Percentiles rank a stretch among this genome's conserved stretches.
Evolutionary conservation across 495 filamentous ascomycete genomes (phyloP).

Genomic region (Aspergillus kassunensis): DNA sequence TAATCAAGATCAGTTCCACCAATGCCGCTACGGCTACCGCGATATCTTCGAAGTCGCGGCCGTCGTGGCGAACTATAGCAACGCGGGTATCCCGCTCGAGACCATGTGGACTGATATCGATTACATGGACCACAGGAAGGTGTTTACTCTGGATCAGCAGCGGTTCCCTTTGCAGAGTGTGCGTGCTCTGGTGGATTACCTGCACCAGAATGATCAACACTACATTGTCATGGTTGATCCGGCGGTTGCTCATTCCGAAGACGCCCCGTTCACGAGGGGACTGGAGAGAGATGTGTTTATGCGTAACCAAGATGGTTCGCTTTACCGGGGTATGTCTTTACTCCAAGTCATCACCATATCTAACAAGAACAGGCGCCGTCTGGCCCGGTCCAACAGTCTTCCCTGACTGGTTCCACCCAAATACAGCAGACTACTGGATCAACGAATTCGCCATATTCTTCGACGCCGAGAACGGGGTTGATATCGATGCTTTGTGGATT

Average conservation of each 20-base stretch:
- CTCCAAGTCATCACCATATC: not conserved
- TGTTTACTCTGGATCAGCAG: constrained; percentile 72
- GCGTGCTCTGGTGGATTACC: constrained; percentile 61
- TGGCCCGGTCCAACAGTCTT: constrained; percentile 80
- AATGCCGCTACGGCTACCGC: constrained; percentile 76
- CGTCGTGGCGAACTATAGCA: constrained; percentile 73
- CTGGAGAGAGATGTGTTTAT: constrained; percentile 60
- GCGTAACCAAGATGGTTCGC: constrained; percentile 55
- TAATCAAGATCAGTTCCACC: constrained; percentile 52
- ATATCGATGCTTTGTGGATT: constrained; percentile 86
- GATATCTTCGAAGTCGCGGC: constrained; percentile 77
- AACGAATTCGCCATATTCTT: constrained; percentile 70
- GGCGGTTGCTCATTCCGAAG: constrained; percentile 55
- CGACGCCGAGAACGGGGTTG: constrained; percentile 56
- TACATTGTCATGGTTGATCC: constrained; percentile 89
- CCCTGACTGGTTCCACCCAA: constrained; percentile 78
- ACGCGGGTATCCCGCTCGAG: constrained; percentile 73
- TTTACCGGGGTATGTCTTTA: constrained; percentile 56
- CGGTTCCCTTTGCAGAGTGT: constrained; percentile 65
- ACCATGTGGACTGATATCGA: constrained; percentile 89
- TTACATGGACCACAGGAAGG: constrained; percentile 64
- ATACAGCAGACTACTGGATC: constrained; percentile 68
- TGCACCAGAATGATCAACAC: constrained; percentile 72
- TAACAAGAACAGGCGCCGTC: constrained; percentile 54
- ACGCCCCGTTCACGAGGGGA: constrained; percentile 62